A percentile compares a stretch with the other conserved stretches of the same genome.
These are phyloP conservation scores for Termitomyces sp. DNA, from an alignment of 768 basidiomycete genomes.

Conservation along the genomic window DNA sequence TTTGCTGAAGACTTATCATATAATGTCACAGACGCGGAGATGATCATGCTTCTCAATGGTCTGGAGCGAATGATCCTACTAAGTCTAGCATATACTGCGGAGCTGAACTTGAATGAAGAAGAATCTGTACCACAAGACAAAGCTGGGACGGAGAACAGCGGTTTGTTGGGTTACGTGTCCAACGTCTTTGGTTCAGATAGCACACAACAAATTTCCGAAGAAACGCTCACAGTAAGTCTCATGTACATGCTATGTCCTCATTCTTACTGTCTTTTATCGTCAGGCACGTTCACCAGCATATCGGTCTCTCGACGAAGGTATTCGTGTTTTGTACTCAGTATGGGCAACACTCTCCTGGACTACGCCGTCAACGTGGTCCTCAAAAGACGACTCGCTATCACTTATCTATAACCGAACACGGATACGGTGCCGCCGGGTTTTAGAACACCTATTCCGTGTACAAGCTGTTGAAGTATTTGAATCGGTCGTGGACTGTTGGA, in stretches of 20 bases:
- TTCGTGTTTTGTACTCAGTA: conserved; percentile 71
- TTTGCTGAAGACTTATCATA: conserved; percentile 41
- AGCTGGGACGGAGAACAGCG: conserved; percentile 47
- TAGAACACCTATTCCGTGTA: conserved; percentile 84
- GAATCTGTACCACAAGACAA: conserved; percentile 54
- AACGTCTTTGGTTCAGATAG: conserved; percentile 85
- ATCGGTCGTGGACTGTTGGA: conserved; percentile 82
- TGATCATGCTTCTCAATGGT: conserved; percentile 79
- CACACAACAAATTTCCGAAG: conserved; percentile 40
- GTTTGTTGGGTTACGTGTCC: conserved; percentile 86
- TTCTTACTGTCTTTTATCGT: conserved; percentile 5
- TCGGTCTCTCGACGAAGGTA: conserved; percentile 74
- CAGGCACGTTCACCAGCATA: conserved; percentile 76
- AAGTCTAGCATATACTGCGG: conserved; percentile 58
- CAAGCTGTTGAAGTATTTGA: conserved; percentile 82
- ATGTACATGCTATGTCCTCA: not conserved
- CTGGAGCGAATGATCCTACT: conserved; percentile 80
- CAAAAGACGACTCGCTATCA: conserved; percentile 65
- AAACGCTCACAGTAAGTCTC: conserved; percentile 52
- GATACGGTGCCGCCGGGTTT: conserved; percentile 67
- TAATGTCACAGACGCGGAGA: conserved; percentile 71
- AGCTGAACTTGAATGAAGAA: conserved; percentile 49
- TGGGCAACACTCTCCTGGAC: conserved; percentile 65
- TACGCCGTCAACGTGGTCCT: conserved; percentile 38
- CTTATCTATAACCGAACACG: conserved; percentile 67